Base-by-base conservation (phyloP, 257 asterid genomes). In the Henckelia pumila region DNA sequence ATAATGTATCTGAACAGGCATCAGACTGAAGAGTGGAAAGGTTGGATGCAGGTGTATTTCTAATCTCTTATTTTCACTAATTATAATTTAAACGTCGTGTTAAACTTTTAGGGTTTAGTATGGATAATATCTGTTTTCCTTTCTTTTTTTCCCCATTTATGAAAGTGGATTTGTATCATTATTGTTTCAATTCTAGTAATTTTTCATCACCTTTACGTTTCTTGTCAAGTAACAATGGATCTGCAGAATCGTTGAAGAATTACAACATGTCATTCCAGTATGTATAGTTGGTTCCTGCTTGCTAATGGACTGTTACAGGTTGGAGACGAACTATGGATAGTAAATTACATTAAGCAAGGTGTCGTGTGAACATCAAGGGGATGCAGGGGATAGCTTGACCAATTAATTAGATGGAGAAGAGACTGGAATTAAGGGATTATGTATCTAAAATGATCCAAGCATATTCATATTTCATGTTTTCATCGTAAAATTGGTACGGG, bases 21-120 rank as follows among this genome's bases (percentile, higher is more conserved):
- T 81, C 98, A 92, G 78, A 92, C 98, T 57, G 96, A 92, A 81
- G 98, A 92, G 75, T 89, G 98, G 98, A 92, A 84, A 83, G 98
- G 98, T 19, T 87, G 95, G 98, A 92, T 92, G 98, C 96, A 92
- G 94, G 96, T 92, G 73, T 72, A 58, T 50, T 53, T 65, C 66
- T 59, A n/a, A 11, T 35, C 47, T n/a, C 64, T 35, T 25, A 44
- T 56, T 55, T 62, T 17, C 19, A 64, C 30, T 61, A 40, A 29
- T 17, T n/a, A n/a, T n/a, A n/a, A n/a, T n/a, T n/a, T 25, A 44
- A 35, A 65, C n/a, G 10, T 71, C 53, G 3, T 35, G 4, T 35
- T 35, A 8, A 59, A 30, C 25, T 59, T 26, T 37, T 35, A 35
- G 14, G 9, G 44, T 35, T 35, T 35, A 9, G 44, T 35, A 35